These are phyloP conservation scores for Phanerodontia chrysosporium DNA, from an alignment of 768 basidiomycete genomes.

Conservation along the genomic window DNA sequence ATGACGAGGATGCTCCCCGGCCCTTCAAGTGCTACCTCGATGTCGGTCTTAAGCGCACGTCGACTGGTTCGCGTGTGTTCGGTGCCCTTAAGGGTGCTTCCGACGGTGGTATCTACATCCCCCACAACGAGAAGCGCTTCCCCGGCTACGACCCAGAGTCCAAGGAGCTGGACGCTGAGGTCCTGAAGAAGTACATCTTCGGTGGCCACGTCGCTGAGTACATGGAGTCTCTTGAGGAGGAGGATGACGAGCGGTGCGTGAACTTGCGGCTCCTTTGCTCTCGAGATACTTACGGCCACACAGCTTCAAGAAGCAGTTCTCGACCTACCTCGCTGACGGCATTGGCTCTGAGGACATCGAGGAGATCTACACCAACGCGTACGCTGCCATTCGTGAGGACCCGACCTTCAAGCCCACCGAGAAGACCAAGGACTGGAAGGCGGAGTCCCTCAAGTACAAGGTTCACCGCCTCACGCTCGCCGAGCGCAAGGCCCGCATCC, in stretches of 20 bases:
- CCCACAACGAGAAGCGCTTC: constrained; percentile 97
- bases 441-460: constrained; percentile 74
- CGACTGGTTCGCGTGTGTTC: constrained; percentile 95
- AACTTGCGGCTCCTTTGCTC: neutral
- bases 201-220: constrained; percentile 99
- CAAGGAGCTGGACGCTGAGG: constrained; percentile 92
- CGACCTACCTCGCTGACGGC: constrained; percentile 92
- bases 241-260: constrained; percentile 90
- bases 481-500: constrained; percentile 77
- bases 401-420: constrained; percentile 87
- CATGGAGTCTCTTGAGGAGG: constrained; percentile 99
- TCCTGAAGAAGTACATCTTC: constrained; percentile 95
- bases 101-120: constrained; percentile 96
- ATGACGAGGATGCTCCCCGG: constrained; percentile 89
- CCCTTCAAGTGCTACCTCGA: constrained; percentile 99
- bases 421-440: constrained; percentile 89
- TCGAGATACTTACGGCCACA: neutral
- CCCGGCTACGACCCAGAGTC: constrained; percentile 92
- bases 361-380: constrained; percentile 89
- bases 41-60: constrained; percentile 96
- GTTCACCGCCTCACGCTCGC: constrained; percentile 64
- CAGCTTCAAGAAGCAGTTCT: constrained; percentile 97
- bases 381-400: constrained; percentile 94
- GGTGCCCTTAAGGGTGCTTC: constrained; percentile 98
- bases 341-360: constrained; percentile 96